These are phyloP conservation scores for Brassica napus DNA, from an alignment of 345 rosid species.

Conservation along the genomic window Da-Ae NC_063446.1:29934501-29935000, in stretches of 20 bases:
- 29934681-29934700: neutral
- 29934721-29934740: neutral
- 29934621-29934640: neutral
- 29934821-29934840: neutral
- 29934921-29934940: neutral
- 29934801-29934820: neutral
- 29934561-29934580: neutral
- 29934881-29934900: neutral
- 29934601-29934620: neutral
- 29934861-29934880: neutral
- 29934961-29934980: neutral
- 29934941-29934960: neutral
- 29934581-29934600: neutral
- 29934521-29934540: neutral
- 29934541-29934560: neutral
- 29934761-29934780: neutral
- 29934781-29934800: neutral
- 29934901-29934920: neutral
- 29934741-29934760: neutral
- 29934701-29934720: neutral
- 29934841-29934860: neutral
- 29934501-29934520: neutral
- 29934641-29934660: neutral
- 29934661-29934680: neutral
- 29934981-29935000: neutral